phyloP scores from a whole-genome alignment of 371 early-diverging fungal genomes.

The Syncephalastrum contaminatum region DNA sequence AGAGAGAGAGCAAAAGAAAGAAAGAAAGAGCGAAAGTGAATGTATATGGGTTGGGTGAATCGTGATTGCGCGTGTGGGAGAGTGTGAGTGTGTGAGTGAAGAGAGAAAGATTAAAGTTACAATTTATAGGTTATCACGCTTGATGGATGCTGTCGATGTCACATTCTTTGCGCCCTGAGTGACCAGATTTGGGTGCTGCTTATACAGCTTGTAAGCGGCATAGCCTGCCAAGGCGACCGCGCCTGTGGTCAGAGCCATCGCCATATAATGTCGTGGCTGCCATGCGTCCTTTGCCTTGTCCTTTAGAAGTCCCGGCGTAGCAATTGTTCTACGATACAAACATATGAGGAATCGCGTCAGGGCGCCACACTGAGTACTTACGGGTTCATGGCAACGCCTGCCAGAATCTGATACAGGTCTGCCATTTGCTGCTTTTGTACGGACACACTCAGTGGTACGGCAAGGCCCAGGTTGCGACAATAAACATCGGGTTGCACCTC shows the following conservation, averaged over 20 bases:
- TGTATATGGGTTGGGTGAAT: too few species aligned
- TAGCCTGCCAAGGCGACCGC: slow-evolving; percentile 40
- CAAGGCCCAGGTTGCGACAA: slow-evolving; percentile 81
- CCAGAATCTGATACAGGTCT: slow-evolving; percentile 83
- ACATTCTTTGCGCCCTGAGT: slow-evolving; percentile 17
- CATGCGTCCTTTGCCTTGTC: slow-evolving; percentile 41
- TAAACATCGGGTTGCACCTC: slow-evolving; percentile 91
- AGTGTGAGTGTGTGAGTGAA: too few species aligned
- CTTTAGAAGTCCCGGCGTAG: slow-evolving; percentile 42
- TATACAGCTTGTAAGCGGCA: slow-evolving; percentile 42
- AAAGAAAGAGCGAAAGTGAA: too few species aligned
- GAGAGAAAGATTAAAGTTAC: slow-evolving; percentile 3
- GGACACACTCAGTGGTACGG: slow-evolving; percentile 86
- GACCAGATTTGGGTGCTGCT: slow-evolving; percentile 28
- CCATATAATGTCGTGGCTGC: slow-evolving; percentile 36
- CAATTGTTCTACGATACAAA: slow-evolving; percentile 29
- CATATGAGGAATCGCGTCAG: not conserved
- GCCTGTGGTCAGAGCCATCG: slow-evolving; percentile 38
- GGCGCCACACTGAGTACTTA: slow-evolving; percentile 21
- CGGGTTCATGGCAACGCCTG: slow-evolving; percentile 88
- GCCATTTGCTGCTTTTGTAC: slow-evolving; percentile 84
- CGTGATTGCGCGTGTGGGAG: too few species aligned
- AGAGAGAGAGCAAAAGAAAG: too few species aligned
- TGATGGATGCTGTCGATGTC: slow-evolving; percentile 19
- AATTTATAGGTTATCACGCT: slow-evolving; percentile 23